Base-by-base conservation (phyloP, 2,329 filamentous ascomycete genomes). In the Sporothrix globosa region DNA sequence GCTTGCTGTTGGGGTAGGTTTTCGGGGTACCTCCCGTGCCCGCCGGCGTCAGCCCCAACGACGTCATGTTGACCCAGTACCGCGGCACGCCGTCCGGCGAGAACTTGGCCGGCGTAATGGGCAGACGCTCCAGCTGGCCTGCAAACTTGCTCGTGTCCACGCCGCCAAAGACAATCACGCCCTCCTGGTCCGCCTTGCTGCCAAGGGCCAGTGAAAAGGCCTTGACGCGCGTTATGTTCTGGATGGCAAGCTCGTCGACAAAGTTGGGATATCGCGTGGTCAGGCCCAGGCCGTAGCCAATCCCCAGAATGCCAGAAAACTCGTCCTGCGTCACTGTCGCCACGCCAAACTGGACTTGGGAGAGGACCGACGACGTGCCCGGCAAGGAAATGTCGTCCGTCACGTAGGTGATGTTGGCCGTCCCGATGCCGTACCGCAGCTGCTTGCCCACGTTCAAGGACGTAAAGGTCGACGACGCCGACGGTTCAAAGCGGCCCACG, bases 131-230 rank as follows among this genome's bases (percentile, higher is more conserved):
- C 1, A 93, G 84, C 0, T 78, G 76, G 44, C 90, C 91, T 0
- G 82, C 78, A 75, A 87, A 92, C 77, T 91, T 91, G 70, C 81
- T 83, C 0, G 83, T 87, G 76, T 92, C 88, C 73, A 91, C 82
- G 34, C 90, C 90, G 52, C 90, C 90, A 74, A 92, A 91, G 41
- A 91, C 82, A 69, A 91, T 85, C 13, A 86, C 85, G n/a, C 90
- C 90, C 13, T 86, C 84, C 70, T 82, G 83, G 68, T 87, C 83
- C 69, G 85, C 81, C 77, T 86, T 85, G 77, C 87, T 86, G 70
- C 90, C 89, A 21, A 91, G 82, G 72, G 87, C 90, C 24, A 92
- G 79, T 73, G 87, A 89, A 76, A 90, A 91, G 1, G 88, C 87
- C 74, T 86, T 87, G 14, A 86, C 87, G 21, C 82, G 80, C 44